Conservation (phyloP, 306 rosid species). For the Dalbergia cochinchinensis region DNA sequence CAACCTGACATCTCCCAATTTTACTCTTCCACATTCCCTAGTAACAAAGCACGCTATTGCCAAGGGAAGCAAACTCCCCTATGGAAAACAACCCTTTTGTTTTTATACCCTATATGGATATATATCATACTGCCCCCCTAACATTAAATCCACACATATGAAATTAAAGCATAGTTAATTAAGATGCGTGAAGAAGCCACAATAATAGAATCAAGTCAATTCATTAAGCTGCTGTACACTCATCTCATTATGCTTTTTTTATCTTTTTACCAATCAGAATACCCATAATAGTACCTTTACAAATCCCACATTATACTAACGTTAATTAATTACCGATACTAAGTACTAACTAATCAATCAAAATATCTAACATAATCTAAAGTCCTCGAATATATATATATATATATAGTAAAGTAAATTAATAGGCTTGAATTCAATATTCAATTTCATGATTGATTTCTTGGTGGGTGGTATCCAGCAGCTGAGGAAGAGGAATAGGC, state of each 20-base stretch:
- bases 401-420: no score
- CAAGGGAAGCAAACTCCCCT: constrained; percentile 17
- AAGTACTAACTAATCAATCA: constrained; percentile 41
- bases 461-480: constrained; percentile 53
- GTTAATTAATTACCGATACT: constrained; percentile 39
- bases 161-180: constrained; percentile 18
- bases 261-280: constrained; percentile 34
- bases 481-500: constrained; percentile 71
- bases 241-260: constrained; percentile 40
- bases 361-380: constrained; percentile 35
- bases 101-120: constrained; percentile 8
- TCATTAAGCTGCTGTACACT: constrained; percentile 53
- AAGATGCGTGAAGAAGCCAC: constrained; percentile 21
- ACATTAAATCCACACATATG: background rate
- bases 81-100: constrained; percentile 22
- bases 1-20: constrained; percentile 40
- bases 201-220: constrained; percentile 36
- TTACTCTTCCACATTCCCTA: constrained; percentile 20
- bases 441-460: constrained; percentile 46
- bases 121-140: background rate
- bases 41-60: constrained; percentile 42
- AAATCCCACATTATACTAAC: constrained; percentile 42
- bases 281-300: constrained; percentile 43
- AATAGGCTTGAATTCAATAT: background rate
- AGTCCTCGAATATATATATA: background rate